phyloP scores from a whole-genome alignment of 805 yeast genomes.

The Wickerhamiella lipophila region DNA sequence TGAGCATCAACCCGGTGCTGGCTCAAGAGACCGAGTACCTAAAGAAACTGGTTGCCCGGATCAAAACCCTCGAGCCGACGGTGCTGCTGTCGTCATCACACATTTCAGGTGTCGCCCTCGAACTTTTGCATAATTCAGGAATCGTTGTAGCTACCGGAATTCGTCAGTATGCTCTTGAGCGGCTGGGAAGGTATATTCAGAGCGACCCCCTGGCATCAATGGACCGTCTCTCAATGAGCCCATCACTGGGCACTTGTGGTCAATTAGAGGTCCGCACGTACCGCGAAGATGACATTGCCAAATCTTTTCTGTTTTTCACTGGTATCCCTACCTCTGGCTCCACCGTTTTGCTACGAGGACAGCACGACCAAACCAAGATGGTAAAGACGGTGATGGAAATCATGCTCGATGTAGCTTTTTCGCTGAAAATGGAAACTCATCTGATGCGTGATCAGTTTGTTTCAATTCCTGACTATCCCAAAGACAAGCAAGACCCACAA shows the following conservation, averaged over 20 bases:
- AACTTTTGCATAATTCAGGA: conserved; percentile 55
- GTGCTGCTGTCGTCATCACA: conserved; percentile 65
- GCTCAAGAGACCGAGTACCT: conserved; percentile 83
- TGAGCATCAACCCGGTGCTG: conserved; percentile 69
- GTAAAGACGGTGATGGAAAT: conserved; percentile 72
- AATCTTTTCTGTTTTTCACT: conserved; percentile 64
- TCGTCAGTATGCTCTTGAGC: conserved; percentile 67
- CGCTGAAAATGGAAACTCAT: conserved; percentile 66
- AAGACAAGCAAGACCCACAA: conserved; percentile 24
- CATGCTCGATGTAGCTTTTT: conserved; percentile 64
- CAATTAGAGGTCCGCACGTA: conserved; percentile 59
- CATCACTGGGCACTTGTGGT: conserved; percentile 64
- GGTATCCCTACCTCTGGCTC: conserved; percentile 73
- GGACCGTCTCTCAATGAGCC: conserved; percentile 62
- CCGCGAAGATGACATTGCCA: conserved; percentile 37
- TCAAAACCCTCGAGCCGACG: conserved; percentile 64
- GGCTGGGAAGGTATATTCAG: conserved; percentile 64
- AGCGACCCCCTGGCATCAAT: conserved; percentile 80
- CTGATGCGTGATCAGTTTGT: conserved; percentile 59
- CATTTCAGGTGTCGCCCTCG: conserved; percentile 71
- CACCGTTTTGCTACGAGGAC: conserved; percentile 75
- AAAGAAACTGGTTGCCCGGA: conserved; percentile 64
- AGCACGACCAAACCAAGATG: conserved; percentile 42
- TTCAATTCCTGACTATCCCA: conserved; percentile 25
- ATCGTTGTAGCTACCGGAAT: conserved; percentile 71